Base-by-base conservation (phyloP, 225 moss, liverwort and hornwort species). In the Thuidium tamariscinum region DNA sequence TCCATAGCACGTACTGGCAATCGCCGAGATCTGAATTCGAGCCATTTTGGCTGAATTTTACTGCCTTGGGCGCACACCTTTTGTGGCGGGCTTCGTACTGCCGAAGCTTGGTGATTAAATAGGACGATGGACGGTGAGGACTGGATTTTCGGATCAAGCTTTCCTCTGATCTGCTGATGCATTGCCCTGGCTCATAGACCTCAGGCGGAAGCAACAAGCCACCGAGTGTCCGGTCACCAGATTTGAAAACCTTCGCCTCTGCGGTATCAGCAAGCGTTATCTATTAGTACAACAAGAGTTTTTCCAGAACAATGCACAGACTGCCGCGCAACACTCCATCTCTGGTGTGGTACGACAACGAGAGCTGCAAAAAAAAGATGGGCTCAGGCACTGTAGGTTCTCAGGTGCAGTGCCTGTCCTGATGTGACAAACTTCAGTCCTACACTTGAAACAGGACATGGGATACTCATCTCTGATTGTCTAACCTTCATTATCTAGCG, bases 1-100 rank as follows among this genome's bases (percentile, higher is more conserved):
- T 88, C 93, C 93, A 93, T 14, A 93, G 32, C 78, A 93, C 88
- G 49, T 89, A 91, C 69, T 83, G 86, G 85, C 93, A 93, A 54
- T 72, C 92, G 54, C 67, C 86, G 27, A 92, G 84, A 4, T 88
- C 89, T 9, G 92, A 81, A 73, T 92, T 92, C 55, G 82, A 80
- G 68, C 90, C 92, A 9, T 89, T 85, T 32, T 76, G 85, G 34
- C 63, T 80, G 51, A 91, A 87, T 3, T 81, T 87, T 13, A 30
- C 51, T 29, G 91, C 91, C 64, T 82, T 79, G 14, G 88, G 80
- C 64, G 91, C 89, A 62, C 93, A 93, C 39, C 74, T 75, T 60
- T 54, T 79, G 61, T 93, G 93, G 1, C 86, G 91, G 34, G 55
- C 52, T 80, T 93, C 93, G 29, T 93, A 93, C 39, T 88, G 64